Evolutionary conservation across 345 rosid species (phyloP), one percentile per base, ranked within the genome.

Genomic region (Camelina hispida): DNA sequence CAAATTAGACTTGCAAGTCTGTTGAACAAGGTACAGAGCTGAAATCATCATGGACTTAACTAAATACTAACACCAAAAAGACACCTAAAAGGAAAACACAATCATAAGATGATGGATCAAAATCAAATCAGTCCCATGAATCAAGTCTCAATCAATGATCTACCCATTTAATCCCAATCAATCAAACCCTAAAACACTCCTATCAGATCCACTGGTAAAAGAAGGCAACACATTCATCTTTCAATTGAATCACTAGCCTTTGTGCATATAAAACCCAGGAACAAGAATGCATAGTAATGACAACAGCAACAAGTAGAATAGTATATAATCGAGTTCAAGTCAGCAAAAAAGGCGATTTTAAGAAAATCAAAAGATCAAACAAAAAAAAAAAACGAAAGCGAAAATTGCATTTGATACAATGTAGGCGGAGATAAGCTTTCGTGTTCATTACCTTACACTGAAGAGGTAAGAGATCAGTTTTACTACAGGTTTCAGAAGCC

Each of bases 161-260:
- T 9, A 22, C 20, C 20, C 47, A 55, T 16, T n/a, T 16, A 23
- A 16, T 1, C 10, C 43, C 63, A 43, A 56, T 25, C 8, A 56
- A 56, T 69, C 30, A 68, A 28, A 10, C 53, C 51, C 73, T 0
- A 55, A 69, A 70, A 59, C 61, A 71, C 60, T 48, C 25, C 6
- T 18, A 70, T 58, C 57, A 37, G 10, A 50, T 7, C 59, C 25
- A 10, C 18, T 47, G 38, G 16, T 20, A 59, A 48, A 35, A 34
- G 7, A 47, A 59, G 74, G 48, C 35, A 71, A 58, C 59, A 8
- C 13, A 34, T 9, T 44, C 34, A 44, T 30, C 50, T 61, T 7
- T 28, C 63, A 73, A 40, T 0, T 11, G 13, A n/a, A n/a, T n/a
- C n/a, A n/a, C n/a, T n/a, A n/a, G n/a, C n/a, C n/a, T n/a, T n/a